Base-by-base conservation (phyloP, 305 asterid genomes). In the Nicotiana rustica region DNA sequence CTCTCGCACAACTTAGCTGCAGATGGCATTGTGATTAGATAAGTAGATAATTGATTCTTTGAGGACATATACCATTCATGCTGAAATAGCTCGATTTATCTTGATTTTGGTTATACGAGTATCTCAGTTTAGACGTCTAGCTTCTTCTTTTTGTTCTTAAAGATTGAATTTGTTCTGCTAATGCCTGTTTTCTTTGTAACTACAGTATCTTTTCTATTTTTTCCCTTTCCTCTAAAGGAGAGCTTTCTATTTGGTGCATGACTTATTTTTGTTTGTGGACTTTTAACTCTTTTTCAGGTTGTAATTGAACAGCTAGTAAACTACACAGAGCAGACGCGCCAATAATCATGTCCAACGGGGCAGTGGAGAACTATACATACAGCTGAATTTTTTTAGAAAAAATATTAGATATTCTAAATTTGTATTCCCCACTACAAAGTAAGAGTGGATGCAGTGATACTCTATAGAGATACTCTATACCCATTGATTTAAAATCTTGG, bases 291-390 rank as follows among this genome's bases (percentile, higher is more conserved):
- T 71, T 44, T 71, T 31, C 60, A 21, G 78, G 60, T 71, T 13
- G n/a, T 47, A 47, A 19, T 59, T 44, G 78, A 71, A 71, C 78
- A 71, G 78, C 47, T 56, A 12, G 78, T 71, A 47, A 71, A 71
- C 78, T 70, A 6, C 61, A 49, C 60, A 5, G 19, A 19, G 78
- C 60, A 18, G 79, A 25, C 9, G 21, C 61, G 25, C 79, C 64
- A 73, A 59, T 47, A 49, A 73, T 25, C 44, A 36, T 3, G 64
- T 73, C 21, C 41, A 73, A 25, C 64, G 44, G 25, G 61, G 64
- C 64, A 52, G 13, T 75, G 64, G 64, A 52, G 44, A 29, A n/a
- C 6, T 25, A 49, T 25, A 75, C 79, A 49, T 49, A 73, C 31
- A 75, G 79, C 52, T 52, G n/a, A 15, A n/a, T n/a, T 49, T 13